Evolutionary conservation across 1,284 basidiomycete species (phyloP).

Genomic region (Trametes versicolor): DNA sequence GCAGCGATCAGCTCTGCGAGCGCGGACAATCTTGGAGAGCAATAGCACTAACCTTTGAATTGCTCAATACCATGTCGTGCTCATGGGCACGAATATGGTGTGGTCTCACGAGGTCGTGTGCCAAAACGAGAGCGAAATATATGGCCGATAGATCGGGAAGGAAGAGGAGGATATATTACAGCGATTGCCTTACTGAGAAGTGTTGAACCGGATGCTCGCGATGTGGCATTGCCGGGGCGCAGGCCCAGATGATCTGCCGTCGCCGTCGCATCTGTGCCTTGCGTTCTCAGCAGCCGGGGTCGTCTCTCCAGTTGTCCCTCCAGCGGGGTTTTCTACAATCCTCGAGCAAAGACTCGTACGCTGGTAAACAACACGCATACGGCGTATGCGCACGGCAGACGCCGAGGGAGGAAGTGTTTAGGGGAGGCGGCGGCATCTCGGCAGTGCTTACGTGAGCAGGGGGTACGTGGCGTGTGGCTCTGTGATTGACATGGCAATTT

Average conservation of each 20-base stretch:
- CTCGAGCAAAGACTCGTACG: background rate
- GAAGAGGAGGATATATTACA: conserved; percentile 8
- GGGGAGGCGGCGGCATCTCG: conserved; percentile 22
- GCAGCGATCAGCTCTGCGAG: conserved; percentile 3
- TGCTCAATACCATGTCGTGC: background rate
- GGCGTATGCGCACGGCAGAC: too few species aligned
- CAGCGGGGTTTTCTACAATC: background rate
- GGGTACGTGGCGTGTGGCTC: conserved; percentile 25
- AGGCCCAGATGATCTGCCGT: conserved; percentile 10
- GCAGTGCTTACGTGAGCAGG: conserved; percentile 27
- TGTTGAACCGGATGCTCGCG: conserved; percentile 9
- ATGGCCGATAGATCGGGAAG: conserved; percentile 11
- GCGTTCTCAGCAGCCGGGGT: background rate
- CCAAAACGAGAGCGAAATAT: background rate
- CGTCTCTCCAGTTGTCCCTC: background rate
- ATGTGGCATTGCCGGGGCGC: conserved; percentile 21
- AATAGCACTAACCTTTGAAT: background rate
- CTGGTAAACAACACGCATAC: too few species aligned
- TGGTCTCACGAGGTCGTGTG: background rate
- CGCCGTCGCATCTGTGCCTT: background rate
- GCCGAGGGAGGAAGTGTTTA: conserved; percentile 7
- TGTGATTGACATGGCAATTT: conserved; percentile 19
- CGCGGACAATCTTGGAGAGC: background rate
- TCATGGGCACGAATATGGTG: background rate
- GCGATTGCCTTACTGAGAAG: conserved; percentile 11